Evolutionary conservation across 1,139 yeast species (phyloP), one percentile per base, ranked within the genome.

Genomic region (Protomyces lactucae-debilis): DNA sequence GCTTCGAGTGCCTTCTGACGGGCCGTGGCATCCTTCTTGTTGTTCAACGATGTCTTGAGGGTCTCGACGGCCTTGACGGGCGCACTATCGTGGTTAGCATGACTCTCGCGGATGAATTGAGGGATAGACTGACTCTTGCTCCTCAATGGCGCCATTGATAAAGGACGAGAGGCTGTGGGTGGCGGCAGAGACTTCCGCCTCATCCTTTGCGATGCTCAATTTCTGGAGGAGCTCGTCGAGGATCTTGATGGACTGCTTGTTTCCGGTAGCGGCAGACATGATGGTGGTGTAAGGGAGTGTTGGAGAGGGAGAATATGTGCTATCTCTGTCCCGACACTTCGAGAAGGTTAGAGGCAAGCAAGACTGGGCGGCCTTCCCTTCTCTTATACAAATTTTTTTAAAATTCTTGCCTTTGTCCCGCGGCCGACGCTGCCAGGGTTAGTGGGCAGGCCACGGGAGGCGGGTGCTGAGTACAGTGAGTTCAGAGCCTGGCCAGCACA

Each of bases 71-170:
- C 91, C 76, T 85, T 86, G 75, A 82, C 86, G 74, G 99, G 99
- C 72, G 92, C 95, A 52, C 64, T 60, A 14, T 46, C 43, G 43
- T 37, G 43, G 43, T 37, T 37, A 37, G 43, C 43, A 37, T 14
- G 32, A 5, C 32, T 39, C n/a, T 10, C 14, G 6, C 52, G 25
- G 8, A 2, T 10, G 5, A 23, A 8, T 25, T 5, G 12, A n/a
- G 28, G 32, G 16, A 9, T 36, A 21, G 10, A 40, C 64, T 36
- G 18, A 60, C 64, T 92, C 98, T 81, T 93, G 98, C 83, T 93
- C 99, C 78, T 92, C 93, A 80, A 92, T 91, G 75, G 95, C 89
- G 72, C 97, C 95, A 82, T 92, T 93, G 80, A 93, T 84, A 83
- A 93, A 92, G 69, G 95, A 85, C 71, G 98, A 85, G 75, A 93